A percentile compares a stretch with the other conserved stretches of the same genome.
These are phyloP conservation scores for Pleurotus tuber-regium DNA, from an alignment of 768 basidiomycete species.

Conservation along the genomic window DNA sequence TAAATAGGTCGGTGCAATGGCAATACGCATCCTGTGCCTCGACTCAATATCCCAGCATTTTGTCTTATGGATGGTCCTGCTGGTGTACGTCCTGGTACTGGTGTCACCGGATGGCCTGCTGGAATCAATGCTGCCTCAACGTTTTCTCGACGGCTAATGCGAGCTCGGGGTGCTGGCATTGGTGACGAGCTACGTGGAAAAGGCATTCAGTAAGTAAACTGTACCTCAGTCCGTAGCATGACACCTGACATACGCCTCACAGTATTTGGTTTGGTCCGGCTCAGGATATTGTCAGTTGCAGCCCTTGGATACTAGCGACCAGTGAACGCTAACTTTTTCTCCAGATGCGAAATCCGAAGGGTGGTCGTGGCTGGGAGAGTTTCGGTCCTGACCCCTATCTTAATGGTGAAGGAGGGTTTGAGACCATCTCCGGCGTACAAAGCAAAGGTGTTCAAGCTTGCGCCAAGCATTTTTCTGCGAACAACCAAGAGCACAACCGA, in stretches of 20 bases:
- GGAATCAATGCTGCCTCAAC: neutral
- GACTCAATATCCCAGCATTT: neutral
- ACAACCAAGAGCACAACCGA: slow-evolving; percentile 15
- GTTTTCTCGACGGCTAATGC: slow-evolving; percentile 61
- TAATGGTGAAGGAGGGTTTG: slow-evolving; percentile 51
- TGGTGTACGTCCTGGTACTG: neutral
- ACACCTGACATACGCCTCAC: neutral
- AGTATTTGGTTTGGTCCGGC: neutral
- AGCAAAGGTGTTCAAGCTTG: slow-evolving; percentile 45
- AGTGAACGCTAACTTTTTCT: neutral
- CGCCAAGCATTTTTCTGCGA: neutral
- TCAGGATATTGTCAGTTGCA: neutral
- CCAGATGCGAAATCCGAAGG: neutral
- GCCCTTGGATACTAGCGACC: neutral
- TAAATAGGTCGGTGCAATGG: neutral
- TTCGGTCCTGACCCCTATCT: slow-evolving; percentile 52
- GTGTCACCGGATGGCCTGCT: neutral
- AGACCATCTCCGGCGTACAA: slow-evolving; percentile 51
- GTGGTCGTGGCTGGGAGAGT: slow-evolving; percentile 18
- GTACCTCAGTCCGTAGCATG: neutral
- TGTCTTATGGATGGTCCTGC: neutral
- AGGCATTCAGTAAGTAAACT: slow-evolving; percentile 43
- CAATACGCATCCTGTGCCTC: neutral
- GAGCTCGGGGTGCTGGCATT: slow-evolving; percentile 56
- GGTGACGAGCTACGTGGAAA: slow-evolving; percentile 69